Evolutionary conservation across 345 rosid species (phyloP).

Genomic region (Chamaenerion angustifolium): DNA sequence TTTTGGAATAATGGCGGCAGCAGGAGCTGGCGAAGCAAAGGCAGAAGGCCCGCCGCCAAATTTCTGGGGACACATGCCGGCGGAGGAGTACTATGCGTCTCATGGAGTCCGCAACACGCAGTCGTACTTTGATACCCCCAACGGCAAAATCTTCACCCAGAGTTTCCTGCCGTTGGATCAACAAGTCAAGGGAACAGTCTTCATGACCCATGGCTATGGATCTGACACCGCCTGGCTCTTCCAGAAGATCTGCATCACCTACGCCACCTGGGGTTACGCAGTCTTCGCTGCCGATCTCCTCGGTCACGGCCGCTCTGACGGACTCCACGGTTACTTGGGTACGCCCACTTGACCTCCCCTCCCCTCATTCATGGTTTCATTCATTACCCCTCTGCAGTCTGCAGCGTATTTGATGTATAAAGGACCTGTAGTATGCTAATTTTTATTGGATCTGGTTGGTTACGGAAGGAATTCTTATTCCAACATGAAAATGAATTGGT

Average conservation of each 20-base stretch:
- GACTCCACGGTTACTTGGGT: slow-evolving; percentile 89
- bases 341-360: background rate
- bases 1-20: too few species aligned
- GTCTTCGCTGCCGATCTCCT: slow-evolving; percentile 94
- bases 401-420: too few species aligned
- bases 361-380: background rate
- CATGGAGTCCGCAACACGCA: slow-evolving; percentile 65
- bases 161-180: slow-evolving; percentile 62
- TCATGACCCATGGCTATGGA: slow-evolving; percentile 87
- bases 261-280: slow-evolving; percentile 80
- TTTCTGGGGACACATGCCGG: slow-evolving; percentile 86
- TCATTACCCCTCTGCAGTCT: too few species aligned
- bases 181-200: slow-evolving; percentile 59
- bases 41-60: slow-evolving; percentile 28
- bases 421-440: too few species aligned
- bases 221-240: slow-evolving; percentile 91
- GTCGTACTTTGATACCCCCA: slow-evolving; percentile 74
- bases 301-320: slow-evolving; percentile 93
- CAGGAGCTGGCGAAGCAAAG: slow-evolving; percentile 8
- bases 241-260: slow-evolving; percentile 78
- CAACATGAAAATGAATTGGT: too few species aligned
- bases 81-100: slow-evolving; percentile 74
- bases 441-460: too few species aligned
- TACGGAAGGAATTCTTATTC: too few species aligned
- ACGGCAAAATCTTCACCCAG: slow-evolving; percentile 79